phyloP scores from a whole-genome alignment of 1,284 basidiomycete genomes.

The Xerocomus nothofagi region DNA sequence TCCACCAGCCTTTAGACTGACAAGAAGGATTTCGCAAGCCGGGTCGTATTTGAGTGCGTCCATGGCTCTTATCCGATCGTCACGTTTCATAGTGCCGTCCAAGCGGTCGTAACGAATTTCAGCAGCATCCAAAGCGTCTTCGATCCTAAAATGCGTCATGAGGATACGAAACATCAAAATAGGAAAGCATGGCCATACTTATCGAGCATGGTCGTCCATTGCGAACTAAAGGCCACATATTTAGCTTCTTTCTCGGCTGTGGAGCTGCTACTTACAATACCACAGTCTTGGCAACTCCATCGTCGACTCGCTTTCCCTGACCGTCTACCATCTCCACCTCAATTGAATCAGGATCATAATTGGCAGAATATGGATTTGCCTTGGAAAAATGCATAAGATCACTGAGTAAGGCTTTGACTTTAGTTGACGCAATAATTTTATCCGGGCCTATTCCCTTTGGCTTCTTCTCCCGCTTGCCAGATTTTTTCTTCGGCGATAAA shows the following conservation, averaged over 20 bases:
- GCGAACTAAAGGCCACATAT: slow-evolving; percentile 57
- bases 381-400: slow-evolving; percentile 78
- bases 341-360: slow-evolving; percentile 73
- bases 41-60: slow-evolving; percentile 85
- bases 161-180: slow-evolving; percentile 9
- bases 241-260: slow-evolving; percentile 21
- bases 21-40: slow-evolving; percentile 86
- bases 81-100: slow-evolving; percentile 96
- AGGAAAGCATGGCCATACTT: slow-evolving; percentile 51
- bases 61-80: slow-evolving; percentile 88
- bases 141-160: slow-evolving; percentile 54
- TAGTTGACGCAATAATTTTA: slow-evolving; percentile 78
- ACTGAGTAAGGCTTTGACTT: slow-evolving; percentile 75
- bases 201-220: slow-evolving; percentile 96
- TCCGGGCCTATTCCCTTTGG: slow-evolving; percentile 56
- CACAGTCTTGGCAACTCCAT: slow-evolving; percentile 78
- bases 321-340: slow-evolving; percentile 76
- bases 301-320: slow-evolving; percentile 68
- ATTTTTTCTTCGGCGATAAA: slow-evolving; percentile 56
- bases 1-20: slow-evolving; percentile 95
- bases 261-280: slow-evolving; percentile 70
- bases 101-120: slow-evolving; percentile 86
- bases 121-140: slow-evolving; percentile 82
- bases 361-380: slow-evolving; percentile 78
- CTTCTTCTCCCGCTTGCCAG: slow-evolving; percentile 67